phyloP scores from a whole-genome alignment of 2,329 filamentous ascomycete genomes.

The Colletotrichum sp. region DNA sequence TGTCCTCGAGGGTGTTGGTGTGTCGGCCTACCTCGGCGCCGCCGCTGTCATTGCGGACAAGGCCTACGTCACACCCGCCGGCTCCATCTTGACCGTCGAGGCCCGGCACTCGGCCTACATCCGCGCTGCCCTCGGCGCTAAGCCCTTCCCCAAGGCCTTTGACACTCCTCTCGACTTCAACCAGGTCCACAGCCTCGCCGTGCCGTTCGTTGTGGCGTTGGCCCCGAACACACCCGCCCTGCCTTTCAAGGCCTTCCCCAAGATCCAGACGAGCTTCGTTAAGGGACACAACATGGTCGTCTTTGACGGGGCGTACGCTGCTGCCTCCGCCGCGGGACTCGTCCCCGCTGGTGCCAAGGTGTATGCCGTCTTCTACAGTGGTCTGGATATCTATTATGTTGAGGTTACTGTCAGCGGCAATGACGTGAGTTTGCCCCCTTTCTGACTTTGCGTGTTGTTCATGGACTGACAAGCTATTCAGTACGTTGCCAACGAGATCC shows the following conservation, averaged over 20 bases:
- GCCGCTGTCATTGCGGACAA: constrained; percentile 62
- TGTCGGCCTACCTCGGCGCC: constrained; percentile 68
- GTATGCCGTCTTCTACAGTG: constrained; percentile 39
- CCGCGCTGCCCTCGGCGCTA: constrained; percentile 51
- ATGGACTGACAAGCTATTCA: constrained; percentile 13
- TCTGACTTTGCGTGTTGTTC: constrained; percentile 10
- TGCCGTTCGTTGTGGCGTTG: constrained; percentile 64
- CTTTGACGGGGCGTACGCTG: constrained; percentile 28
- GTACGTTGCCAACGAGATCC: constrained; percentile 28
- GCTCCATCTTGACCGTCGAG: constrained; percentile 68
- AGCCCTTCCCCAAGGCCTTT: constrained; percentile 63
- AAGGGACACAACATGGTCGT: constrained; percentile 25
- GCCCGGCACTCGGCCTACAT: constrained; percentile 69
- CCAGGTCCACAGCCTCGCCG: constrained; percentile 68
- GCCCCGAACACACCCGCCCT: constrained; percentile 58
- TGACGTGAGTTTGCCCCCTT: constrained; percentile 24
- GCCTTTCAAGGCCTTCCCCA: constrained; percentile 66
- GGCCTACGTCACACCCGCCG: constrained; percentile 64
- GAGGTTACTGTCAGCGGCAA: not conserved
- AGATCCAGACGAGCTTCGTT: constrained; percentile 38
- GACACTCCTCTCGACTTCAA: constrained; percentile 64
- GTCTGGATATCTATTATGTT: constrained; percentile 25
- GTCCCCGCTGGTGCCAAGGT: constrained; percentile 17
- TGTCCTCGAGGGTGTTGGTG: constrained; percentile 69
- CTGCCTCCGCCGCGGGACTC: constrained; percentile 13